Percentiles rank a stretch among this genome's conserved stretches.
Evolutionary conservation across 768 basidiomycete genomes (phyloP).

Genomic region (Neoboletus subvelutipes): DNA sequence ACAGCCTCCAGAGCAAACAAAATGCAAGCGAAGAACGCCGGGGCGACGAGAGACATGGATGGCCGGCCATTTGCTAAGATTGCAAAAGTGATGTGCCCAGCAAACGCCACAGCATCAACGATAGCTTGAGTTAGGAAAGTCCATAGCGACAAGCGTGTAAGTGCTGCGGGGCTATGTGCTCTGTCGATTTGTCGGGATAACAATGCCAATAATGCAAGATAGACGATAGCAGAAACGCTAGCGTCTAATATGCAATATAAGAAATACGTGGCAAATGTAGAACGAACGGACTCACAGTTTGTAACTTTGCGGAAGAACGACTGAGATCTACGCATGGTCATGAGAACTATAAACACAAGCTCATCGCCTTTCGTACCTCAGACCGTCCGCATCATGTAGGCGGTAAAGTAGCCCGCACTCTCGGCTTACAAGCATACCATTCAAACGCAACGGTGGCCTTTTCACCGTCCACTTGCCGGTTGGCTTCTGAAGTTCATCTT

Average conservation of each 20-base stretch:
- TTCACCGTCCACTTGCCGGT: constrained; percentile 64
- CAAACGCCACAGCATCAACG: constrained; percentile 82
- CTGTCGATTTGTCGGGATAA: constrained; percentile 72
- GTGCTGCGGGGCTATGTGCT: constrained; percentile 74
- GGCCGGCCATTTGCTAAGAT: constrained; percentile 81
- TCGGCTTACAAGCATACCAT: constrained; percentile 70
- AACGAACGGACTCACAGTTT: constrained; percentile 44
- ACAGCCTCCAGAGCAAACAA: constrained; percentile 84
- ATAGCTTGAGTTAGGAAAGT: constrained; percentile 77
- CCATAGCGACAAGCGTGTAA: constrained; percentile 81
- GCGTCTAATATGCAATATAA: constrained; percentile 53
- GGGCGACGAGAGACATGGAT: constrained; percentile 77
- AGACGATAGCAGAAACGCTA: constrained; percentile 61
- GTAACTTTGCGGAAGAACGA: constrained; percentile 76
- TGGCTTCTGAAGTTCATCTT: constrained; percentile 71
- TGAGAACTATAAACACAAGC: neutral
- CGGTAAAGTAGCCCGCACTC: constrained; percentile 79
- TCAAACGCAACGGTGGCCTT: constrained; percentile 56
- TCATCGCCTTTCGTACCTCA: constrained; percentile 50
- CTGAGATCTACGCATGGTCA: constrained; percentile 40
- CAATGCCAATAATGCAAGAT: constrained; percentile 64
- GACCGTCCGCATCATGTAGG: constrained; percentile 61
- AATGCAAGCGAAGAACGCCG: constrained; percentile 80
- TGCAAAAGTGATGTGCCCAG: constrained; percentile 85
- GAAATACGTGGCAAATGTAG: neutral